Percentiles rank a stretch among this genome's conserved stretches.
phyloP scores from a whole-genome alignment of 2,329 filamentous ascomycete genomes.

The Monilinia polystroma region DNA sequence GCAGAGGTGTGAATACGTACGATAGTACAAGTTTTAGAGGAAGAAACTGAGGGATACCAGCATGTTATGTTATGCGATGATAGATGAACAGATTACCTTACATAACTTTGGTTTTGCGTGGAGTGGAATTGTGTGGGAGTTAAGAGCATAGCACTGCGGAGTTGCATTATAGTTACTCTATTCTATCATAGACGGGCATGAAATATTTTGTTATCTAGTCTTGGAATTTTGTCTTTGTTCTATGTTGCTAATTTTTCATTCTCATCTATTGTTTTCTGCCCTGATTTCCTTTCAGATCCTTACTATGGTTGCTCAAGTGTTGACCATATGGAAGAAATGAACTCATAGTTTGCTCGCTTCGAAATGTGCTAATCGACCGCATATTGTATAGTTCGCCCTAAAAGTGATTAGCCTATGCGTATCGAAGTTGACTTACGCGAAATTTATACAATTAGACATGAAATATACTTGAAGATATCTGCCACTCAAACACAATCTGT shows the following conservation, averaged over 20 bases:
- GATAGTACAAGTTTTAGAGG: background rate
- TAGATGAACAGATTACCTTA: background rate
- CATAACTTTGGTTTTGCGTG: background rate
- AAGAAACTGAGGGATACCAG: background rate
- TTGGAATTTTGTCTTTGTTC: background rate
- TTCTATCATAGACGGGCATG: background rate
- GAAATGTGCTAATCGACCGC: too few species aligned
- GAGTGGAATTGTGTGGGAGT: background rate
- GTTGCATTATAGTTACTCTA: background rate
- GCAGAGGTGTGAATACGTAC: background rate
- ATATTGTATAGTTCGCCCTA: too few species aligned
- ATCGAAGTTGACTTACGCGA: too few species aligned
- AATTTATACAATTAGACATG: too few species aligned
- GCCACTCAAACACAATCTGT: too few species aligned
- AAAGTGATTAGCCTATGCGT: too few species aligned
- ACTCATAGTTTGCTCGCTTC: too few species aligned
- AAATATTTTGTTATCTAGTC: background rate
- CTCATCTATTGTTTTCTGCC: background rate
- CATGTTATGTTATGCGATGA: background rate
- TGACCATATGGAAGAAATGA: too few species aligned
- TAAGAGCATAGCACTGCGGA: background rate
- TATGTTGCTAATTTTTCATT: too few species aligned
- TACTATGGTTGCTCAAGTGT: too few species aligned
- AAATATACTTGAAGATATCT: too few species aligned
- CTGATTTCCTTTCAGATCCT: background rate